These are phyloP conservation scores for Kwoniella mangroviensis DNA, from an alignment of 768 basidiomycete species.

Conservation along the genomic window DNA sequence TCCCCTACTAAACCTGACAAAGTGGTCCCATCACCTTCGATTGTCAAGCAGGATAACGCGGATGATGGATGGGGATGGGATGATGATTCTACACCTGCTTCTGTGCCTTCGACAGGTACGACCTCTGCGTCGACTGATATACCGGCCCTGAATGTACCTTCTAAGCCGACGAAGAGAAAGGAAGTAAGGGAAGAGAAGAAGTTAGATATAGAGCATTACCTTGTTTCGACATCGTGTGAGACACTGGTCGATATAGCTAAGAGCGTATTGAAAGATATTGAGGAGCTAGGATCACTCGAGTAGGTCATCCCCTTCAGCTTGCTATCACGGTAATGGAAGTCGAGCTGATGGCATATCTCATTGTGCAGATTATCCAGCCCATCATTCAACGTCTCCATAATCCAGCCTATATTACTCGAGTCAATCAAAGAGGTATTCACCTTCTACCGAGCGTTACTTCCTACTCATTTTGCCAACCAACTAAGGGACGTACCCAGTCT, in stretches of 20 bases:
- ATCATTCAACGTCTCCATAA: conserved; percentile 60
- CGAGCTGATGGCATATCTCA: neutral
- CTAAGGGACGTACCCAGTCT: conserved; percentile 63
- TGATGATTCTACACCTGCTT: conserved; percentile 18
- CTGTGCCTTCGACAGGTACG: neutral
- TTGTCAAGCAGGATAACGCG: neutral
- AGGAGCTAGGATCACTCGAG: conserved; percentile 66
- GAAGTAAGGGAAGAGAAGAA: conserved; percentile 33
- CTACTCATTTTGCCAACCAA: conserved; percentile 64
- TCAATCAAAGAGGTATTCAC: conserved; percentile 73
- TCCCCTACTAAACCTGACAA: neutral
- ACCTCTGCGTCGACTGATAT: neutral
- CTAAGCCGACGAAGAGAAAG: conserved; percentile 14
- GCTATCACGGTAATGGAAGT: neutral
- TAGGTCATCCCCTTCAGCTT: conserved; percentile 27
- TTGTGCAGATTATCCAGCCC: conserved; percentile 18
- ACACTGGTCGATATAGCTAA: conserved; percentile 39
- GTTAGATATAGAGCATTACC: conserved; percentile 33
- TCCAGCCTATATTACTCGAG: conserved; percentile 62
- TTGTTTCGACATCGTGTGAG: conserved; percentile 45
- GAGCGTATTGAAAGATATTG: conserved; percentile 33
- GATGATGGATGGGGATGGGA: conserved; percentile 35
- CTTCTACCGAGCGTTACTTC: conserved; percentile 77
- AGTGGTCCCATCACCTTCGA: neutral
- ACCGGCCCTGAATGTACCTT: neutral